Evolutionary conservation across 768 basidiomycete species (phyloP).

Genomic region (Pluteus cervinus): DNA sequence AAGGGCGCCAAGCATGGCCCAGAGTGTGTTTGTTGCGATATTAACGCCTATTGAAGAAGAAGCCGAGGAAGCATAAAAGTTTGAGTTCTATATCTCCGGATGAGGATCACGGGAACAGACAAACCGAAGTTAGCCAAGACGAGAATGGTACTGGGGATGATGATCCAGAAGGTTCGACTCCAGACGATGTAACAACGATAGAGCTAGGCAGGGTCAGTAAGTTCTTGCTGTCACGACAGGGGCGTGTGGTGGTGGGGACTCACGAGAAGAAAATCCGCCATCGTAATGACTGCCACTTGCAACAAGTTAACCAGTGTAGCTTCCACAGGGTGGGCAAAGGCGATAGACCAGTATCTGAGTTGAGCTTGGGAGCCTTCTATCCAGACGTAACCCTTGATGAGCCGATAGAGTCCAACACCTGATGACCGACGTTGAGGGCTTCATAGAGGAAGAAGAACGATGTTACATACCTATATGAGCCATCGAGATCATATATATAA

Average conservation of each 20-base stretch:
- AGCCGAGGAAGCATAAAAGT: not conserved
- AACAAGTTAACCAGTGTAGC: not conserved
- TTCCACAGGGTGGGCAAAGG: not conserved
- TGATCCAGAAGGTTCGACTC: slow-evolving; percentile 14
- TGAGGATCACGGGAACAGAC: slow-evolving; percentile 16
- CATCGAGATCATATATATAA: slow-evolving; percentile 19
- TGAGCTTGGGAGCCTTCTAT: too few species aligned
- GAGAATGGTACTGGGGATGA: too few species aligned
- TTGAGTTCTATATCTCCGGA: slow-evolving; percentile 14
- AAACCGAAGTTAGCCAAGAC: too few species aligned
- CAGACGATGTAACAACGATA: slow-evolving; percentile 25
- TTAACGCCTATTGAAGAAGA: not conserved
- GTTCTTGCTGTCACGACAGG: not conserved
- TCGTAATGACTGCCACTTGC: slow-evolving; percentile 18
- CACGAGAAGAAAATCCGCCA: slow-evolving; percentile 22
- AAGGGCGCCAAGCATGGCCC: not conserved
- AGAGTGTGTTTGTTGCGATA: not conserved
- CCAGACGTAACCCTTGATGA: not conserved
- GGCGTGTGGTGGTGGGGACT: slow-evolving; percentile 4
- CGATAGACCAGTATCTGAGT: too few species aligned
- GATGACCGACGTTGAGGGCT: slow-evolving; percentile 4
- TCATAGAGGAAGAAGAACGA: not conserved
- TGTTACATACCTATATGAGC: slow-evolving; percentile 16
- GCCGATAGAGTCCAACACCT: slow-evolving; percentile 14
- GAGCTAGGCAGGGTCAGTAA: slow-evolving; percentile 17